Conservation (phyloP, 768 basidiomycete genomes). For the Russula olivacea region DNA sequence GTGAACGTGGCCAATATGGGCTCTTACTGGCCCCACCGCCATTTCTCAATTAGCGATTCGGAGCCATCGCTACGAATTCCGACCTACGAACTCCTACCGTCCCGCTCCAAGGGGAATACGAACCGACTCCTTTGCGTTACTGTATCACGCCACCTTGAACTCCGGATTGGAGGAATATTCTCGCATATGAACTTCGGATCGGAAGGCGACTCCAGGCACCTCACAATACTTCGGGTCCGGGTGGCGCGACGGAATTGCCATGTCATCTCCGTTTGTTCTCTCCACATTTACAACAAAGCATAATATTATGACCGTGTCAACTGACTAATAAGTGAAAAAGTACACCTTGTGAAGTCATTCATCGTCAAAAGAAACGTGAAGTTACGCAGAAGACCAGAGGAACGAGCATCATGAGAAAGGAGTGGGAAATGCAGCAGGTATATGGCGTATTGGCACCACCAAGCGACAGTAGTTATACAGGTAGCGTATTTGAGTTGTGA, state of each 20-base stretch:
- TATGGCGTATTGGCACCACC: neutral
- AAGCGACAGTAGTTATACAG: neutral
- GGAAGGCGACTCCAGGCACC: neutral
- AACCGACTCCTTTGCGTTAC: neutral
- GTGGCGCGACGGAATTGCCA: neutral
- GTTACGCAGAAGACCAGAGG: neutral
- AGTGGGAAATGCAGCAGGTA: conserved; percentile 3
- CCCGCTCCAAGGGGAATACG: neutral
- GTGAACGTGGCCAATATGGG: neutral
- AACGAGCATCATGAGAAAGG: neutral
- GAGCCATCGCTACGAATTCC: neutral
- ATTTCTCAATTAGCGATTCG: neutral
- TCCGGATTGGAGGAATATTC: neutral
- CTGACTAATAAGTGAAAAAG: conserved; percentile 11
- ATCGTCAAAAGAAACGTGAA: conserved; percentile 1
- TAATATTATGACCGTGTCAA: conserved; percentile 1
- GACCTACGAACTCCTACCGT: neutral
- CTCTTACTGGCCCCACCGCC: neutral
- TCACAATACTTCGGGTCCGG: neutral
- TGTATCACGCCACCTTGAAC: neutral
- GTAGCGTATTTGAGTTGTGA: conserved; percentile 3
- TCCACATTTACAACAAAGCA: neutral
- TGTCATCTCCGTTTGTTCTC: conserved; percentile 2
- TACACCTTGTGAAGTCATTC: conserved; percentile 1
- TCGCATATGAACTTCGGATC: neutral